phyloP scores from a whole-genome alignment of 1,284 basidiomycete species.

The Cutaneotrichosporon sp. region DNA sequence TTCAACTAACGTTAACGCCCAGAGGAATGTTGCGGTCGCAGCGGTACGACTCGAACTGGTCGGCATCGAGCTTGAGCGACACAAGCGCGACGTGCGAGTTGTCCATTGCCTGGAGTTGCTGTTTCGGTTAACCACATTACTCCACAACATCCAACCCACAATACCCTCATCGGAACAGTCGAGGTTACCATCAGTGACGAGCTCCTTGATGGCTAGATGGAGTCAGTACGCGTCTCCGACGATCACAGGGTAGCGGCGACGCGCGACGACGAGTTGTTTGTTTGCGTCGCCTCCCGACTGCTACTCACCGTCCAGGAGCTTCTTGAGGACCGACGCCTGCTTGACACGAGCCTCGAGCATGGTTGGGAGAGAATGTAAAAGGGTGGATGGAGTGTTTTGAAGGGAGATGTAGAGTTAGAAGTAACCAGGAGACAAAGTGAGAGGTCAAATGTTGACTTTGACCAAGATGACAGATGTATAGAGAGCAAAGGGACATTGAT shows the following conservation, averaged over 20 bases:
- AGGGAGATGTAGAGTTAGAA: constrained; percentile 1
- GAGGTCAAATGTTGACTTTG: not conserved
- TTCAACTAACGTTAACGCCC: constrained; percentile 63
- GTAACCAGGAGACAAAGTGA: not conserved
- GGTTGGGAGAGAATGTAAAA: constrained; percentile 19
- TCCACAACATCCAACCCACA: constrained; percentile 52
- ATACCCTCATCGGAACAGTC: constrained; percentile 96
- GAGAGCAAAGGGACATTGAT: not conserved
- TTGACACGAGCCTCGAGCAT: constrained; percentile 89
- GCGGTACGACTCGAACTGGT: constrained; percentile 81
- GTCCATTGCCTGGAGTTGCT: constrained; percentile 97
- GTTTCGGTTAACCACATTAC: constrained; percentile 36
- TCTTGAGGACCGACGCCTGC: constrained; percentile 77
- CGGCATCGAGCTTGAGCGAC: constrained; percentile 58
- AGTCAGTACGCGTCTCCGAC: constrained; percentile 4
- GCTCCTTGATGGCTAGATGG: constrained; percentile 82
- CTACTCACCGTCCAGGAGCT: constrained; percentile 72
- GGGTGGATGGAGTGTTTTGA: not conserved
- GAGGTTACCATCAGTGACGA: constrained; percentile 97
- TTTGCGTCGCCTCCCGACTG: not conserved
- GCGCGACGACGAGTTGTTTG: not conserved
- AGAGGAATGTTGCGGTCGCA: constrained; percentile 95
- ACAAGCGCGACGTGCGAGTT: constrained; percentile 99
- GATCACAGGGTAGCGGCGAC: not conserved
- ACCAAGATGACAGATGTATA: too few species aligned